phyloP scores from a whole-genome alignment of 1,284 basidiomycete genomes.

The Heterobasidion occidentale region DNA sequence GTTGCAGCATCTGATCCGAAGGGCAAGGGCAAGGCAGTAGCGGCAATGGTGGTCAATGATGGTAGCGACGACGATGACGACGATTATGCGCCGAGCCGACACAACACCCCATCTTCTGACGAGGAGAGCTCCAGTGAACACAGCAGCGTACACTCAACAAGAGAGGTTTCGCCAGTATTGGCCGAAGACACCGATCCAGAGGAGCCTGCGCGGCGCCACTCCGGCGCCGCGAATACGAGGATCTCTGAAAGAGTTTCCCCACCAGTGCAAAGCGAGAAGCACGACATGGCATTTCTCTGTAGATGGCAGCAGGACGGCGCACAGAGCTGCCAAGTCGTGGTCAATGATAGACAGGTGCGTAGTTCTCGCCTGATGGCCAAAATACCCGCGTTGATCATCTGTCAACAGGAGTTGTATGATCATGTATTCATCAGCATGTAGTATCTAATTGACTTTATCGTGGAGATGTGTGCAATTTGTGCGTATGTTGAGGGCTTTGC shows the following conservation, averaged over 20 bases:
- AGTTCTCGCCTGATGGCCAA: neutral
- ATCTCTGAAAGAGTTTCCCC: no score
- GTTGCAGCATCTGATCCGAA: neutral
- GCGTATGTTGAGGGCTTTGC: neutral
- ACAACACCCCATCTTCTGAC: neutral
- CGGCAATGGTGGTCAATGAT: neutral
- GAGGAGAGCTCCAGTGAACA: neutral
- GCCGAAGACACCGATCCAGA: no score
- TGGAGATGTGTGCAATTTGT: neutral
- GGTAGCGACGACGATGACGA: slow-evolving; percentile 1
- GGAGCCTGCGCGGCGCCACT: no score
- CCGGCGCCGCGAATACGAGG: no score
- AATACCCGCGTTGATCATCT: neutral
- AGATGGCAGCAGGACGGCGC: neutral
- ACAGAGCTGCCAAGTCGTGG: neutral
- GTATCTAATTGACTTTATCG: no score
- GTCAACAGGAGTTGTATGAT: neutral
- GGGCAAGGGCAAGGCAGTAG: neutral
- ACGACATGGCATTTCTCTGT: neutral
- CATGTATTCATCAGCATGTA: neutral
- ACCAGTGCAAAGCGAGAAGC: neutral
- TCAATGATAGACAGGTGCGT: slow-evolving; percentile 1
- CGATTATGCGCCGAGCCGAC: neutral
- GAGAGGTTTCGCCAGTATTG: no score
- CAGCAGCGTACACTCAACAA: no score